Conservation (phyloP, 352 stramenopile species). For the Phytophthora multivora region DNA sequence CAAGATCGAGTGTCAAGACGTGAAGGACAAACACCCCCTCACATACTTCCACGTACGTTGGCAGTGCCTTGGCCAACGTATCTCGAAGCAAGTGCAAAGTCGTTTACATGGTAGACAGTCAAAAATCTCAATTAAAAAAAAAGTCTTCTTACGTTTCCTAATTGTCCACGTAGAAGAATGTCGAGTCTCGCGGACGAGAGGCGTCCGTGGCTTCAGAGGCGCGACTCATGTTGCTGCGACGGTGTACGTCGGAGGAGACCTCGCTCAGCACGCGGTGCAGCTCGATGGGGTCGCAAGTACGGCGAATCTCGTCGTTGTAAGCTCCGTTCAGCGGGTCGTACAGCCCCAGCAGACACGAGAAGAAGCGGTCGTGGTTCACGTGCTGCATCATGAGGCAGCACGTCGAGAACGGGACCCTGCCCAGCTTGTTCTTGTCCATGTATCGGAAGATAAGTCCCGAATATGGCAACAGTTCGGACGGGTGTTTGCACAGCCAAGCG, state of each 20-base stretch:
- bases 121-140: too few species aligned
- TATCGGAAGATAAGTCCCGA: constrained; percentile 87
- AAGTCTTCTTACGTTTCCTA: constrained; percentile 13
- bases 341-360: constrained; percentile 81
- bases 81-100: neutral
- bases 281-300: constrained; percentile 62
- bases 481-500: constrained; percentile 86
- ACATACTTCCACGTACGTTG: neutral
- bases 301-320: constrained; percentile 80
- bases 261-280: constrained; percentile 76
- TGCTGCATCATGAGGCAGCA: constrained; percentile 89
- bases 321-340: constrained; percentile 81
- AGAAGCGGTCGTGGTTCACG: constrained; percentile 89
- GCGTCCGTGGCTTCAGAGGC: constrained; percentile 37
- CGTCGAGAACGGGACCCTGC: constrained; percentile 80
- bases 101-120: too few species aligned
- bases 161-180: constrained; percentile 79
- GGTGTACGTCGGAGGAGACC: constrained; percentile 66
- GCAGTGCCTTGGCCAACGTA: constrained; percentile 11
- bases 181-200: constrained; percentile 67
- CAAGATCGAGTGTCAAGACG: neutral
- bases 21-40: neutral
- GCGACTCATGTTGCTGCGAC: constrained; percentile 53
- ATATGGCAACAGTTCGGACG: constrained; percentile 76
- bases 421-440: constrained; percentile 88